These are phyloP conservation scores for Spinacia oleracea DNA, from an alignment of 179 eudicot species.

Conservation along the genomic window DNA sequence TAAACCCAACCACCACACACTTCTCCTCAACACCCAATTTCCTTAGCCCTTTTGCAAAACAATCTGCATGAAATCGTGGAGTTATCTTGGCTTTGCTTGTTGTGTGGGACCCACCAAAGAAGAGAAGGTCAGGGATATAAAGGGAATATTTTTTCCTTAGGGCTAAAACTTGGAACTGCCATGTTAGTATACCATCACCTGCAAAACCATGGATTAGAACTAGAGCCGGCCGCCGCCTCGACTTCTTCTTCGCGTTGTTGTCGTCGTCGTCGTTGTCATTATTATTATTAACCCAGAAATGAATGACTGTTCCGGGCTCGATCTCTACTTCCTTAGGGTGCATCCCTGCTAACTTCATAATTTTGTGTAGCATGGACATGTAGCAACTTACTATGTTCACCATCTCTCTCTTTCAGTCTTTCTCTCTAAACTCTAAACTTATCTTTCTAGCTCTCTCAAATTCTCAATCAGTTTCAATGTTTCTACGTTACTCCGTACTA, in stretches of 20 bases:
- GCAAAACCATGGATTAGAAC: constrained; percentile 48
- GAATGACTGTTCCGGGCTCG: constrained; percentile 37
- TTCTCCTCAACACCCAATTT: constrained; percentile 42
- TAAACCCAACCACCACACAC: constrained; percentile 48
- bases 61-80: constrained; percentile 40
- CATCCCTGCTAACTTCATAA: constrained; percentile 36
- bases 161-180: constrained; percentile 42
- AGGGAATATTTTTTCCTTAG: constrained; percentile 32
- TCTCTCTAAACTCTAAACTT: background rate
- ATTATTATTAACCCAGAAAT: constrained; percentile 42
- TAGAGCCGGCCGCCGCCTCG: constrained; percentile 28
- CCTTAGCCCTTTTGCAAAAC: constrained; percentile 37
- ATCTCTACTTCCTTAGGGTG: constrained; percentile 34
- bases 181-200: constrained; percentile 42
- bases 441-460: too few relatives aligned
- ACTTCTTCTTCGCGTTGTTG: background rate
- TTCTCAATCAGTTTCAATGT: too few relatives aligned
- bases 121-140: constrained; percentile 54
- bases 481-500: too few relatives aligned
- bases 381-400: constrained; percentile 33
- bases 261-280: background rate
- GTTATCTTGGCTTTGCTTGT: constrained; percentile 27
- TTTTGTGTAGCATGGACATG: constrained; percentile 20
- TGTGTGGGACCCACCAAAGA: constrained; percentile 52
- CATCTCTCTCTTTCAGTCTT: constrained; percentile 18